phyloP scores from a whole-genome alignment of 148 eudicot genomes.

The Fagopyrum homotropicum region DNA sequence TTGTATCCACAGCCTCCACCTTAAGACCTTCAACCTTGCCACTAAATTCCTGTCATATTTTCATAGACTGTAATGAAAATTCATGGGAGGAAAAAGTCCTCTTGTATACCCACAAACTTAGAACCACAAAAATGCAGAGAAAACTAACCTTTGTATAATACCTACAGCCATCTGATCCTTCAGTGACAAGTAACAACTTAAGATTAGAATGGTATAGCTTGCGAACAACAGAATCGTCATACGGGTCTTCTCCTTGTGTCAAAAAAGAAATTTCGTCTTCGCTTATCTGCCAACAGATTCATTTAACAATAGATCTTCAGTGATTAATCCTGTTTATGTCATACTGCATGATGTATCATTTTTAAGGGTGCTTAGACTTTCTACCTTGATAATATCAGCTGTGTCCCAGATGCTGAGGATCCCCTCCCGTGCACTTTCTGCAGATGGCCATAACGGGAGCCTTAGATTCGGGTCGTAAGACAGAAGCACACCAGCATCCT shows the following conservation, averaged over 20 bases:
- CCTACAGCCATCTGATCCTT: constrained; percentile 83
- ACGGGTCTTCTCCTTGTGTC: constrained; percentile 91
- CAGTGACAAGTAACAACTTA: constrained; percentile 70
- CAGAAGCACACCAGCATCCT: constrained; percentile 83
- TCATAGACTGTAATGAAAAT: not conserved
- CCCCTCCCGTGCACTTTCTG: constrained; percentile 84
- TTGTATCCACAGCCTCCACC: constrained; percentile 80
- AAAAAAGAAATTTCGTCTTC: constrained; percentile 88
- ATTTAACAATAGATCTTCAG: not conserved
- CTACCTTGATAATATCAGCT: constrained; percentile 93
- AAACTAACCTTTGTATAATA: constrained; percentile 80
- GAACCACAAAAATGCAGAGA: not conserved
- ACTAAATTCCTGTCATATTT: constrained; percentile 59
- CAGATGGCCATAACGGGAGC: constrained; percentile 95
- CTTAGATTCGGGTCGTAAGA: constrained; percentile 97
- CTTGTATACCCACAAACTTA: not conserved
- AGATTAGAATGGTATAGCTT: constrained; percentile 84
- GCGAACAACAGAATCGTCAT: constrained; percentile 85
- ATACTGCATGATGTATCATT: not conserved
- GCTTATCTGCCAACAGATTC: constrained; percentile 46
- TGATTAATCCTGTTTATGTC: not conserved
- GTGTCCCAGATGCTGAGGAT: constrained; percentile 92
- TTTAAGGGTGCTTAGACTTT: not conserved
- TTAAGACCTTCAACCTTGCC: constrained; percentile 74
- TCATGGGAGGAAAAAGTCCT: not conserved